Evolutionary conservation across 2,329 filamentous ascomycete species (phyloP).

Genomic region (Purpureocillium takamizusanense): DNA sequence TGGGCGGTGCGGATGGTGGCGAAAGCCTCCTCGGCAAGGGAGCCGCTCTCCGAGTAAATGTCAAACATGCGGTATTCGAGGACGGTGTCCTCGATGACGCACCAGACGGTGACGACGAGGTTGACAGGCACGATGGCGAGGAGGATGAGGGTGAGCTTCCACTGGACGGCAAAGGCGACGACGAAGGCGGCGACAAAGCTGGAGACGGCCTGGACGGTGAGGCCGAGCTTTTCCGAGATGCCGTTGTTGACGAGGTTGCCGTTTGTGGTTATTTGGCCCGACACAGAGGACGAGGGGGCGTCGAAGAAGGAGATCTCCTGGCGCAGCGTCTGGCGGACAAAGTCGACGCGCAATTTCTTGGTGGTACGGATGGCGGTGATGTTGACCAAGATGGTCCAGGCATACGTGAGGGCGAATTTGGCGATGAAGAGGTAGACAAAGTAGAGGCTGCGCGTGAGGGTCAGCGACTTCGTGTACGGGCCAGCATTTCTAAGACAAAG

Average conservation of each 20-base stretch:
- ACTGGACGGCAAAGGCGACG: conserved; percentile 29
- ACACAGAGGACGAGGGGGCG: conserved; percentile 30
- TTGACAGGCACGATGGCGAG: conserved; percentile 35
- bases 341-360: conserved; percentile 26
- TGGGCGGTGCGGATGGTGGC: conserved; percentile 39
- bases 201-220: conserved; percentile 29
- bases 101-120: conserved; percentile 27
- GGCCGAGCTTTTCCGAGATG: conserved; percentile 34
- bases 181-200: conserved; percentile 30
- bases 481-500: too few relatives aligned
- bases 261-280: conserved; percentile 38
- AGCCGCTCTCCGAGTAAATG: conserved; percentile 31
- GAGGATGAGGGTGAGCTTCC: conserved; percentile 34
- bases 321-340: conserved; percentile 27
- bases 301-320: conserved; percentile 51
- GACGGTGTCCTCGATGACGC: conserved; percentile 28
- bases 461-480: too few relatives aligned
- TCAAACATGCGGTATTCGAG: conserved; percentile 35
- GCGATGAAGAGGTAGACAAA: conserved; percentile 50
- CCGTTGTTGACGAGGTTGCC: conserved; percentile 34
- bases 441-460: conserved; percentile 36
- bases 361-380: conserved; percentile 26
- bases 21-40: conserved; percentile 39
- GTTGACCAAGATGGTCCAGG: conserved; percentile 38
- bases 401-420: conserved; percentile 43